phyloP scores from a whole-genome alignment of 306 rosid genomes.

The Benincasa hispida region DNA sequence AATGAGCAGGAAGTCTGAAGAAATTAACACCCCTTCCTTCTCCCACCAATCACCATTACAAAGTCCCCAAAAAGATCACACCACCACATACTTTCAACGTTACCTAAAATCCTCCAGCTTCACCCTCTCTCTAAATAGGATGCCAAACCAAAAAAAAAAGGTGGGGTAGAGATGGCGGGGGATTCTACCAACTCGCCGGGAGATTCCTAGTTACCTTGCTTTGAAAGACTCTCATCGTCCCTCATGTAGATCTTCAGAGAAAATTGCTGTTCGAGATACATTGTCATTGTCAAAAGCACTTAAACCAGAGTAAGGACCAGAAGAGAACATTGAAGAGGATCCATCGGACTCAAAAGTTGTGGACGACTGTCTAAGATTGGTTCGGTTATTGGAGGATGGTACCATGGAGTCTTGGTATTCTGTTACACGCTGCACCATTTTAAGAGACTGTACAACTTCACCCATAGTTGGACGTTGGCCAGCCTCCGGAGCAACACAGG shows the following conservation, averaged over 20 bases:
- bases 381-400: conserved; percentile 48
- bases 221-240: conserved; percentile 51
- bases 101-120: not conserved
- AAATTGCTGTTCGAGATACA: conserved; percentile 63
- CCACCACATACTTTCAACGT: not conserved
- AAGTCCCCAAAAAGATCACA: conserved; percentile 1
- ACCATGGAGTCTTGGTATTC: conserved; percentile 49
- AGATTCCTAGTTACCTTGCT: not conserved
- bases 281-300: conserved; percentile 72
- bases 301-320: conserved; percentile 87
- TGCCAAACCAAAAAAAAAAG: not conserved
- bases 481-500: conserved; percentile 96
- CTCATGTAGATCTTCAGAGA: conserved; percentile 98
- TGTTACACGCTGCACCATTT: conserved; percentile 86
- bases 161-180: not conserved
- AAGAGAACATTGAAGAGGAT: conserved; percentile 87
- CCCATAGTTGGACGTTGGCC: conserved; percentile 98
- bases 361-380: conserved; percentile 72
- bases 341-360: conserved; percentile 81
- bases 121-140: not conserved
- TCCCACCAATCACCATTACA: conserved; percentile 15
- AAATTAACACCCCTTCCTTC: not conserved
- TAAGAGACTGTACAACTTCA: conserved; percentile 95
- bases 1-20: conserved; percentile 11
- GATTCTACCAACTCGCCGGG: not conserved